These are phyloP conservation scores for Dactylonectria macrodidyma DNA, from an alignment of 2,329 filamentous ascomycete species.

Conservation along the genomic window DNA sequence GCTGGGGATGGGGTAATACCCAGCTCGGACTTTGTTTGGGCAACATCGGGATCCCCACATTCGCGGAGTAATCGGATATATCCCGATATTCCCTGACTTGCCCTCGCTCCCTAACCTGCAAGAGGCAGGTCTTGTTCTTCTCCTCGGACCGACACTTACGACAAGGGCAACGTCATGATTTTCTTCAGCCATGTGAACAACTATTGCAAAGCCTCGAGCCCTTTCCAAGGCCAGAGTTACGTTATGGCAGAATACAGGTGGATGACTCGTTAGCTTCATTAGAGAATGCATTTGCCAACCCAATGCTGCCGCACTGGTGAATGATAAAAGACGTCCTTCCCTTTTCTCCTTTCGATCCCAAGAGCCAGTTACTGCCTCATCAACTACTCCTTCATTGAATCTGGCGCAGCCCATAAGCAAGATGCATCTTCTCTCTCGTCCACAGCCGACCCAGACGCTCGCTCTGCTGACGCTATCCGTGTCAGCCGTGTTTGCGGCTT, in stretches of 20 bases:
- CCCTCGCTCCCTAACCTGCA: not conserved
- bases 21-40: no score
- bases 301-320: not conserved
- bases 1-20: no score
- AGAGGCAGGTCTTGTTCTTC: not conserved
- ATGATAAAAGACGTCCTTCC: not conserved
- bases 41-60: not conserved
- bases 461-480: slow-evolving; percentile 9
- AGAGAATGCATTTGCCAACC: not conserved
- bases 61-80: not conserved
- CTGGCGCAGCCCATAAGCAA: slow-evolving; percentile 1
- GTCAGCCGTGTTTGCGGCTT: slow-evolving; percentile 13
- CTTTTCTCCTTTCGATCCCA: not conserved
- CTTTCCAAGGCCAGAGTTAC: not conserved
- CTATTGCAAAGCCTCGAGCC: not conserved
- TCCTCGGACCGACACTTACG: not conserved
- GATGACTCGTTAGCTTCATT: not conserved
- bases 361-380: not conserved
- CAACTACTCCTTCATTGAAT: not conserved
- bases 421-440: not conserved
- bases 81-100: not conserved
- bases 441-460: not conserved
- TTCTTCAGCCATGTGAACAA: not conserved
- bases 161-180: no score
- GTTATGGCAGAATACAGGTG: not conserved